Conservation (phyloP, 805 yeast genomes). For the Candida tallmaniae region DNA sequence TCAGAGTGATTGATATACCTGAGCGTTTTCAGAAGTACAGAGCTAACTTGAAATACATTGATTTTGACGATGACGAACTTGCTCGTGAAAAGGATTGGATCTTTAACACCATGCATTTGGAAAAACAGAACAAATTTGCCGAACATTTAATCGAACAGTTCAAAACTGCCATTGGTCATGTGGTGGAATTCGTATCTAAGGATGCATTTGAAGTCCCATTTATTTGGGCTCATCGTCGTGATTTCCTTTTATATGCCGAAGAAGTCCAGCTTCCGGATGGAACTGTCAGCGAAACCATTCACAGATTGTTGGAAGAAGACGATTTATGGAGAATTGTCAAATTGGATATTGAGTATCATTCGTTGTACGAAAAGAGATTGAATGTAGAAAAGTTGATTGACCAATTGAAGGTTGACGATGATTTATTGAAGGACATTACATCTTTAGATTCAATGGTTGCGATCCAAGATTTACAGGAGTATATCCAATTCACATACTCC, state of each 20-base stretch:
- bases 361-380: constrained; percentile 69
- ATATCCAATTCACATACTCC: constrained; percentile 70
- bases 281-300: constrained; percentile 29
- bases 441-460: constrained; percentile 65
- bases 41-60: constrained; percentile 59
- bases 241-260: constrained; percentile 63
- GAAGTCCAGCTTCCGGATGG: constrained; percentile 41
- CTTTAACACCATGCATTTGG: constrained; percentile 54
- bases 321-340: constrained; percentile 90
- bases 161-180: constrained; percentile 64
- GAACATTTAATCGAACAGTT: constrained; percentile 48
- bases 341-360: constrained; percentile 84
- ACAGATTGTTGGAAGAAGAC: constrained; percentile 63
- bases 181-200: constrained; percentile 64
- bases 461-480: constrained; percentile 83
- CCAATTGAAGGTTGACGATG: constrained; percentile 53
- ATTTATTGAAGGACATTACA: constrained; percentile 48
- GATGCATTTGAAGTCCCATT: constrained; percentile 90
- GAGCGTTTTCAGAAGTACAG: constrained; percentile 86
- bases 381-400: constrained; percentile 55
- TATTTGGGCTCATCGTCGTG: constrained; percentile 93
- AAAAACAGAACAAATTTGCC: constrained; percentile 45
- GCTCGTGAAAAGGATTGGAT: constrained; percentile 78
- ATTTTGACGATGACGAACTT: constrained; percentile 66
- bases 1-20: constrained; percentile 84